Percentiles rank a stretch among this genome's conserved stretches.
Evolutionary conservation across 805 yeast species (phyloP).

Genomic region (Wickerhamiella bombiphila): DNA sequence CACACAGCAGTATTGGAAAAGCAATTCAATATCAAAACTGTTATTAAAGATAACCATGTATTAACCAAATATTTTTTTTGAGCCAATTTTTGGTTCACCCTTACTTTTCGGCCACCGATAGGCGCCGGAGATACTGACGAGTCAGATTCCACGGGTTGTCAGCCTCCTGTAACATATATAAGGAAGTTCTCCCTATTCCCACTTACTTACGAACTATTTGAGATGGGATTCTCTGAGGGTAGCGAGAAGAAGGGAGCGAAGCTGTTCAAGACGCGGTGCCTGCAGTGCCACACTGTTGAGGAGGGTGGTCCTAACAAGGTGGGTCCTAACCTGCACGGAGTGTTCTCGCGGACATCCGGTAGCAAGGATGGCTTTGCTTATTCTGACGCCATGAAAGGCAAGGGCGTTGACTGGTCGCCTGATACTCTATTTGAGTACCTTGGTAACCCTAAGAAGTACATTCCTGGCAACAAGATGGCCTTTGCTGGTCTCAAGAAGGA

Average conservation of each 20-base stretch:
- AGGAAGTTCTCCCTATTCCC: too few species aligned
- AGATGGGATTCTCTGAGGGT: slow-evolving; percentile 27
- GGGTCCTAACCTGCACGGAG: slow-evolving; percentile 96
- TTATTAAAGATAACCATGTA: too few species aligned
- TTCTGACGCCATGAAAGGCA: slow-evolving; percentile 97
- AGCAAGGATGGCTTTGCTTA: slow-evolving; percentile 83
- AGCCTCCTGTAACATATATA: too few species aligned
- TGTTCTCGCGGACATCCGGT: slow-evolving; percentile 87
- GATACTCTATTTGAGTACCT: slow-evolving; percentile 88
- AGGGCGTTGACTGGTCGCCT: slow-evolving; percentile 77
- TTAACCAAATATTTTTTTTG: too few species aligned
- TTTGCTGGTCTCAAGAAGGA: slow-evolving; percentile 99
- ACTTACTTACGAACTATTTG: neutral
- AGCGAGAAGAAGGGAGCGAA: slow-evolving; percentile 92
- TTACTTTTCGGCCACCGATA: too few species aligned
- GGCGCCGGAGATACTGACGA: too few species aligned
- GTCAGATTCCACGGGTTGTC: too few species aligned
- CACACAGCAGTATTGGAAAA: too few species aligned
- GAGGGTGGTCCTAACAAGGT: slow-evolving; percentile 95
- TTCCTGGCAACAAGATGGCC: slow-evolving; percentile 99
- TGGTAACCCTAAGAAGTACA: slow-evolving; percentile 99
- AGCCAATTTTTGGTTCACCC: too few species aligned
- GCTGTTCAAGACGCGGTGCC: slow-evolving; percentile 96
- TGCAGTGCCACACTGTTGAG: slow-evolving; percentile 97
- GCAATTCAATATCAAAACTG: too few species aligned